Conservation (phyloP, 805 yeast genomes). For the Lipomyces orientalis region DNA sequence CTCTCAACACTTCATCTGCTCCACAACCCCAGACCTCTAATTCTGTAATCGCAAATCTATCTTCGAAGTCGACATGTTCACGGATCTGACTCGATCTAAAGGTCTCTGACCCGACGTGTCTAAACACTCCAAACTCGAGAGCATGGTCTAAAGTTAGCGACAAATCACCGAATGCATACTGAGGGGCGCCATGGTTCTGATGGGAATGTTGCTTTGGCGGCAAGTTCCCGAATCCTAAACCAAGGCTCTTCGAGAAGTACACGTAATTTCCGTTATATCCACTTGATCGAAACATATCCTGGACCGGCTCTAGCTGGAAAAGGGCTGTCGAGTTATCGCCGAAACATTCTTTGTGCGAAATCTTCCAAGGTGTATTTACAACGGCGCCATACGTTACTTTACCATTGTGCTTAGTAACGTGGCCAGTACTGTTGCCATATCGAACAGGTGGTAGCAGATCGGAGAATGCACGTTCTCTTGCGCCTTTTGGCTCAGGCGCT, state of each 20-base stretch:
- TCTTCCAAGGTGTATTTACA: conserved; percentile 75
- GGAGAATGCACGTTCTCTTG: conserved; percentile 39
- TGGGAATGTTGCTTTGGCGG: conserved; percentile 56
- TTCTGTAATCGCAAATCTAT: conserved; percentile 70
- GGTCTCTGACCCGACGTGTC: conserved; percentile 60
- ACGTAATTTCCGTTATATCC: conserved; percentile 51
- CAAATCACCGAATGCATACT: conserved; percentile 67
- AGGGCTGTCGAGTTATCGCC: conserved; percentile 66
- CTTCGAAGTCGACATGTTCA: conserved; percentile 58
- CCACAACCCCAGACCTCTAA: conserved; percentile 95
- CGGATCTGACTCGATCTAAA: conserved; percentile 50
- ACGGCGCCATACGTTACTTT: conserved; percentile 67
- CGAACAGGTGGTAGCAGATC: conserved; percentile 41
- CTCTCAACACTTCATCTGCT: conserved; percentile 72
- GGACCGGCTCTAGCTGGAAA: conserved; percentile 70
- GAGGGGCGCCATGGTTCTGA: conserved; percentile 45
- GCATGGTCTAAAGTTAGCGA: conserved; percentile 79
- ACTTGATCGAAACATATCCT: conserved; percentile 56
- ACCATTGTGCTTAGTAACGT: conserved; percentile 42
- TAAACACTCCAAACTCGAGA: conserved; percentile 79
- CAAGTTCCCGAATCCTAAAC: conserved; percentile 77
- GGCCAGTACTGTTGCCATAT: conserved; percentile 16
- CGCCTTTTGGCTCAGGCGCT: conserved; percentile 34
- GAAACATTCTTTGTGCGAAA: conserved; percentile 71
- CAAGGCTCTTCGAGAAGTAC: conserved; percentile 78